phyloP scores from a whole-genome alignment of 305 asterid species.

The Fraxinus baroniana region DNA sequence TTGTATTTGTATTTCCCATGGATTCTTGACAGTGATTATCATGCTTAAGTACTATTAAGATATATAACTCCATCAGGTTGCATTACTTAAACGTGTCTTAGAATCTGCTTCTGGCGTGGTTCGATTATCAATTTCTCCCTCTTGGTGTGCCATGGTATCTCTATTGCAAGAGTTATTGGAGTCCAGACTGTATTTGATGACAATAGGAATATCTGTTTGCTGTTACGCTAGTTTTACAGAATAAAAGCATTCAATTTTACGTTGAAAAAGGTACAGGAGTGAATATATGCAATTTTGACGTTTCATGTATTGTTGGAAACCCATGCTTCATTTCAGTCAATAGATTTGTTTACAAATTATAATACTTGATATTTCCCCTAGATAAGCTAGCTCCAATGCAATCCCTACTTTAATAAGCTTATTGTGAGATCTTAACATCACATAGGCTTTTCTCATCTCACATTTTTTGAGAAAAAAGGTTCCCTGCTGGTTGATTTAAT shows the following conservation, averaged over 20 bases:
- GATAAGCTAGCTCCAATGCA: not conserved
- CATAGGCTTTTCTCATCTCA: not conserved
- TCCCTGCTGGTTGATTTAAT: not conserved
- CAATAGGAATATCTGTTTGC: not conserved
- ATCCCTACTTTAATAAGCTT: not conserved
- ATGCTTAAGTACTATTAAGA: not conserved
- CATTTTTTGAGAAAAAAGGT: not conserved
- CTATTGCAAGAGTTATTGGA: not conserved
- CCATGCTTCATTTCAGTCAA: not conserved
- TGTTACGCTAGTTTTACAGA: not conserved
- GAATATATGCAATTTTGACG: not conserved
- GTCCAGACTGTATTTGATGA: not conserved
- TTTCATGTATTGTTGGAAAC: not conserved
- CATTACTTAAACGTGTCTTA: not conserved
- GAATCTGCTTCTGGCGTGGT: not conserved
- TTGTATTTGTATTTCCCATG: not conserved
- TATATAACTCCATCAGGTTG: not conserved
- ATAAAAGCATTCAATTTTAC: not conserved
- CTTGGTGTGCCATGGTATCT: not conserved
- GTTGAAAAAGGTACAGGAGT: not conserved
- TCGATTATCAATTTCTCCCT: not conserved
- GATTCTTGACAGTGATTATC: not conserved
- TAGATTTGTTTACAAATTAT: too few species aligned
- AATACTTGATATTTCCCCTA: not conserved
- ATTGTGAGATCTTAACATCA: not conserved